These are phyloP conservation scores for Omphalotus guepiniiformis DNA, from an alignment of 768 basidiomycete genomes.

Conservation along the genomic window DNA sequence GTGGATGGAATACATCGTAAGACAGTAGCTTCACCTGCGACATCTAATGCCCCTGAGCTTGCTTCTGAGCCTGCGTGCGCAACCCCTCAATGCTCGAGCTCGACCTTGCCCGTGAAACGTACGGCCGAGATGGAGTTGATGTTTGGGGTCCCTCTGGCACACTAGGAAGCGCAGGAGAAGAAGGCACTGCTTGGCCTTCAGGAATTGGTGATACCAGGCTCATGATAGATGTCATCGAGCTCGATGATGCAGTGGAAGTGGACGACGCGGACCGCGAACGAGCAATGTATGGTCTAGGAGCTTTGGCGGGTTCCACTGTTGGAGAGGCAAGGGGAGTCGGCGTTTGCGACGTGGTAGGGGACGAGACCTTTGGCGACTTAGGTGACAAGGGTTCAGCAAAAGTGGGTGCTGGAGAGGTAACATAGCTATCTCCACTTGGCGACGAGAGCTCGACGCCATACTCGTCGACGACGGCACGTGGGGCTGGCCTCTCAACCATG, in stretches of 20 bases:
- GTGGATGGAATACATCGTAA: too few relatives aligned
- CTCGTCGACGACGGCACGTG: slow-evolving; percentile 60
- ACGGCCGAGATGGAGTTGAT: too few relatives aligned
- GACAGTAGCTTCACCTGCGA: too few relatives aligned
- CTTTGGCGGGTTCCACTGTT: background rate
- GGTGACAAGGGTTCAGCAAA: background rate
- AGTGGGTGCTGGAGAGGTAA: background rate
- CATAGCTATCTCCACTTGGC: slow-evolving; percentile 3
- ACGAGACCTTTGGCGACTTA: background rate
- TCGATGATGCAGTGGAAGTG: background rate
- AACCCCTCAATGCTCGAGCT: background rate
- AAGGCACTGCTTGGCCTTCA: background rate
- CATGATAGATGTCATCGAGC: background rate
- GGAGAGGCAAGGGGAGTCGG: slow-evolving; percentile 21
- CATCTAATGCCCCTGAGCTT: too few relatives aligned
- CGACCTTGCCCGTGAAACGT: background rate
- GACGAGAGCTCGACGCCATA: slow-evolving; percentile 10
- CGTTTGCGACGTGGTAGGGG: slow-evolving; percentile 3
- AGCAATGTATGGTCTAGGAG: background rate
- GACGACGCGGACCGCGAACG: background rate
- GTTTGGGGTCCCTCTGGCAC: too few relatives aligned
- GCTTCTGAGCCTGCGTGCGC: too few relatives aligned
- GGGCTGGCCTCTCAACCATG: slow-evolving; percentile 82
- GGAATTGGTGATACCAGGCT: background rate
- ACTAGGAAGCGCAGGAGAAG: too few relatives aligned